These are phyloP conservation scores for Gynochthodes officinalis DNA, from an alignment of 257 asterid genomes.

Conservation along the genomic window DNA sequence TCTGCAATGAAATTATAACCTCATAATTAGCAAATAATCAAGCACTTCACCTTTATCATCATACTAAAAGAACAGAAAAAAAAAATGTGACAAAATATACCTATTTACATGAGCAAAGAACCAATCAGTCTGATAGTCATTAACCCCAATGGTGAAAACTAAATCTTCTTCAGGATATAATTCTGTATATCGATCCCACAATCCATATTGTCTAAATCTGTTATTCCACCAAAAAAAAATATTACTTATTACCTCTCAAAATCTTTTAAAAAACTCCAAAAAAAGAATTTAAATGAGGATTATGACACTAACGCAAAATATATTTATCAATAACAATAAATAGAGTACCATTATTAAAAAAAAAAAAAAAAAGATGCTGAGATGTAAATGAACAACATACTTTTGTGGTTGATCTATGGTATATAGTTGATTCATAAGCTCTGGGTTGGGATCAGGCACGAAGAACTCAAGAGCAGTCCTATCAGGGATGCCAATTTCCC, in stretches of 20 bases:
- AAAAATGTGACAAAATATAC: slow-evolving; percentile 18
- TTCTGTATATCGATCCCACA: slow-evolving; percentile 84
- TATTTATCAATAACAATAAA: too few species aligned
- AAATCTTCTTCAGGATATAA: slow-evolving; percentile 66
- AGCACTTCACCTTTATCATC: background rate
- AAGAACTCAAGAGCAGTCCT: slow-evolving; percentile 75
- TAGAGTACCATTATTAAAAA: too few species aligned
- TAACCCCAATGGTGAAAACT: slow-evolving; percentile 47
- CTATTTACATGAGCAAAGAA: slow-evolving; percentile 83
- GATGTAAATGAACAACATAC: slow-evolving; percentile 28
- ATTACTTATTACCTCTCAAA: background rate
- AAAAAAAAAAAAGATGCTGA: background rate
- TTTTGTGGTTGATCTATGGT: slow-evolving; percentile 29
- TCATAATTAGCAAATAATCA: background rate
- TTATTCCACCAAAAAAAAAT: background rate
- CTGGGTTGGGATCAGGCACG: slow-evolving; percentile 72
- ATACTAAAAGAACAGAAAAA: background rate
- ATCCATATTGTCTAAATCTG: slow-evolving; percentile 86
- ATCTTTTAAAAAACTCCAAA: background rate
- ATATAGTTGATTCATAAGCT: slow-evolving; percentile 58
- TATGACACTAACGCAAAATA: too few species aligned
- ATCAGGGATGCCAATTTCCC: slow-evolving; percentile 94
- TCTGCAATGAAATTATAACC: slow-evolving; percentile 28
- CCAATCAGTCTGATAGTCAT: slow-evolving; percentile 61
- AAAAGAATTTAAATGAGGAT: background rate